phyloP scores from a whole-genome alignment of 345 rosid species.

The Lenwebbia sp. region DNA sequence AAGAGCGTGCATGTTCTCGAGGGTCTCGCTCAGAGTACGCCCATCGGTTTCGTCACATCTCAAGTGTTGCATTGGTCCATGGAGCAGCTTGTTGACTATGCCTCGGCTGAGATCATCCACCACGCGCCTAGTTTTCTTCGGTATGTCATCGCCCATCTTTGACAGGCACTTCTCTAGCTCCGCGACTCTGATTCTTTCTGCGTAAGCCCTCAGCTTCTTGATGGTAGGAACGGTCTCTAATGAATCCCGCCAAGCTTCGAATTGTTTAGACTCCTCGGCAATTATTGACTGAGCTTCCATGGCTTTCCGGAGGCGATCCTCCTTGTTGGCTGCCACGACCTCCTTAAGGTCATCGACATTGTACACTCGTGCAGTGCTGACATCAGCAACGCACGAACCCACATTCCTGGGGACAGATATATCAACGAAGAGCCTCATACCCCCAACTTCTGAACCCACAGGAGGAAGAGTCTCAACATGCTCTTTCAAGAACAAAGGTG shows the following conservation, averaged over 20 bases:
- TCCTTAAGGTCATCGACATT: constrained; percentile 43
- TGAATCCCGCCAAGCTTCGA: constrained; percentile 46
- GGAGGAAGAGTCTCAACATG: constrained; percentile 20
- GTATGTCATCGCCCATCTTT: constrained; percentile 33
- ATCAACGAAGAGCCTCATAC: constrained; percentile 27
- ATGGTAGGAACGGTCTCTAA: constrained; percentile 46
- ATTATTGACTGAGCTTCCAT: constrained; percentile 39
- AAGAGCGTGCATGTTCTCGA: constrained; percentile 46
- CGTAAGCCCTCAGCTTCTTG: constrained; percentile 41
- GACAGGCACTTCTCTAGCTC: constrained; percentile 40
- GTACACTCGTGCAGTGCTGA: constrained; percentile 21
- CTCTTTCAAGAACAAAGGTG: constrained; percentile 27
- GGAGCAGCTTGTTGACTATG: constrained; percentile 39
- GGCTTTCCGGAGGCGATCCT: constrained; percentile 35
- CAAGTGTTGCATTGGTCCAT: constrained; percentile 50
- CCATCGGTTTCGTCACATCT: constrained; percentile 37
- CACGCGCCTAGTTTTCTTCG: constrained; percentile 34
- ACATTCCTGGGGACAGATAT: constrained; percentile 39
- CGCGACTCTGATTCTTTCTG: constrained; percentile 29
- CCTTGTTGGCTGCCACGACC: constrained; percentile 43
- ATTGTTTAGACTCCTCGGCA: constrained; percentile 29
- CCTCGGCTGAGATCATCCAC: constrained; percentile 44
- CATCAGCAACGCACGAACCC: constrained; percentile 26
- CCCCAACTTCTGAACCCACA: constrained; percentile 25
- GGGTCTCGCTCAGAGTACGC: constrained; percentile 32